Evolutionary conservation across 2,329 filamentous ascomycete genomes (phyloP).

Genomic region (Cucurbitaria berberidis): DNA sequence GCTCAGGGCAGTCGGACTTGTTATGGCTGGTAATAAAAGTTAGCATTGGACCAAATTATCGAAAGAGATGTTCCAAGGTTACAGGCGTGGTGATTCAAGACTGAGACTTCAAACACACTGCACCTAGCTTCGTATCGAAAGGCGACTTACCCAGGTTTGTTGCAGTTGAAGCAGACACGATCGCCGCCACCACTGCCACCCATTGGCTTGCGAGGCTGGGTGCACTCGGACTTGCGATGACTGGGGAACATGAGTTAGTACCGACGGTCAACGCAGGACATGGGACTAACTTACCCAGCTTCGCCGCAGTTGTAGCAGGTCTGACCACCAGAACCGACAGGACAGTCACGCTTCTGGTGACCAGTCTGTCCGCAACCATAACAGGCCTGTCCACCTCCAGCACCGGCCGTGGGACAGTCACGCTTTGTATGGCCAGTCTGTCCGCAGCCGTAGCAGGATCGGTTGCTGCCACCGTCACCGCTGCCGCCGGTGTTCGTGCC

Average conservation of each 20-base stretch:
- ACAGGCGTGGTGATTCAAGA: neutral
- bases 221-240: constrained; percentile 34
- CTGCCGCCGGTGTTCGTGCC: constrained; percentile 7
- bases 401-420: too few species aligned
- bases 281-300: constrained; percentile 20
- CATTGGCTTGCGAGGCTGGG: constrained; percentile 23
- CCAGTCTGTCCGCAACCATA: constrained; percentile 33
- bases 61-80: neutral
- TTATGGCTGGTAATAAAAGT: constrained; percentile 24
- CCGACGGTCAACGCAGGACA: neutral
- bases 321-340: constrained; percentile 12
- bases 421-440: too few species aligned
- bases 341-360: constrained; percentile 36
- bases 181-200: constrained; percentile 15
- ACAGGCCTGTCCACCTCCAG: constrained; percentile 28
- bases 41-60: neutral
- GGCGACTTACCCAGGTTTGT: constrained; percentile 21
- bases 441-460: too few species aligned
- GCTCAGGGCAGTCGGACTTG: constrained; percentile 35
- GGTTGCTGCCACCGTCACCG: too few species aligned
- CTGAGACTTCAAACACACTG: neutral
- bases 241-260: constrained; percentile 6
- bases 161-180: constrained; percentile 31
- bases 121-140: neutral
- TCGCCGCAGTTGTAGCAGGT: constrained; percentile 39